Conservation (phyloP, 2,329 filamentous ascomycete genomes). For the Ilyonectria mors-panacis region DNA sequence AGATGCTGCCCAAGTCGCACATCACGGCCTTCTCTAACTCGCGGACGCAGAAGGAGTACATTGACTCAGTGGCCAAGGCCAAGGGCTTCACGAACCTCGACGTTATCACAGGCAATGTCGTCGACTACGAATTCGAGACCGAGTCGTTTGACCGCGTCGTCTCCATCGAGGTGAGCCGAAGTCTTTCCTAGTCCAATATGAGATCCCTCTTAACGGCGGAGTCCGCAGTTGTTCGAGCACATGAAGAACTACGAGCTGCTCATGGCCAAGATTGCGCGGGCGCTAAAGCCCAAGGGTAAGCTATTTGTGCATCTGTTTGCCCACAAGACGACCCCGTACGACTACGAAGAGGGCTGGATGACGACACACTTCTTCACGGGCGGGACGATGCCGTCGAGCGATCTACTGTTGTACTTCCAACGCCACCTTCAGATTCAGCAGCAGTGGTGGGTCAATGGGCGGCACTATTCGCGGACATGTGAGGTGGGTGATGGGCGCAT, state of each 20-base stretch:
- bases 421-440: constrained; percentile 70
- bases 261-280: constrained; percentile 72
- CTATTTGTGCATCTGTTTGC: constrained; percentile 79
- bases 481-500: constrained; percentile 61
- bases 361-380: constrained; percentile 81
- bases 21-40: constrained; percentile 81
- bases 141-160: constrained; percentile 75
- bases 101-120: constrained; percentile 77
- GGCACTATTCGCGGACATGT: constrained; percentile 78
- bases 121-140: constrained; percentile 74
- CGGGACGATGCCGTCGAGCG: constrained; percentile 79
- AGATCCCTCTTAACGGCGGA: neutral
- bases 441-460: constrained; percentile 81
- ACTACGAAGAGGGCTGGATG: constrained; percentile 83
- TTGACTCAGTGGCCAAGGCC: constrained; percentile 70
- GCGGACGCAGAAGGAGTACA: constrained; percentile 76
- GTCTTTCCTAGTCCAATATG: neutral
- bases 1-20: constrained; percentile 72
- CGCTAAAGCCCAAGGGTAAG: constrained; percentile 75
- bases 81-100: constrained; percentile 72
- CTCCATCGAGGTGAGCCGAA: constrained; percentile 67
- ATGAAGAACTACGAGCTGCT: constrained; percentile 83
- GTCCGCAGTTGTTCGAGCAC: constrained; percentile 75
- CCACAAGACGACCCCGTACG: constrained; percentile 76
- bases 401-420: constrained; percentile 78